Conservation (phyloP, 176 grass and related monocot genomes). For the Pharus latifolius region DNA sequence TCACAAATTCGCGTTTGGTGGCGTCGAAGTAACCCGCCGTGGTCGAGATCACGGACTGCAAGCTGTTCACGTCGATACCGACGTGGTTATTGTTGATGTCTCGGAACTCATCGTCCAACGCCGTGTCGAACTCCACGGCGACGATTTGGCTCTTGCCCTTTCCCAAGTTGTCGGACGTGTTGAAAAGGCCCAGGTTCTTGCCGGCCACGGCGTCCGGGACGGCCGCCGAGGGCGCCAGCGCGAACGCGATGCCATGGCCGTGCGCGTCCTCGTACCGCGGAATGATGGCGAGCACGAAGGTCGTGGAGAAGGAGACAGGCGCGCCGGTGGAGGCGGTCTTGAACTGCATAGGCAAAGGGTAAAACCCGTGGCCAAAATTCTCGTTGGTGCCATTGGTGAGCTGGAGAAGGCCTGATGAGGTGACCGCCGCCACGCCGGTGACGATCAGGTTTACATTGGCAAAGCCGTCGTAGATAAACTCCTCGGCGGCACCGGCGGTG, state of each 20-base stretch:
- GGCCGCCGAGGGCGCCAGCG: slow-evolving; percentile 18
- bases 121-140: slow-evolving; percentile 71
- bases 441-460: slow-evolving; percentile 1
- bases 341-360: slow-evolving; percentile 25
- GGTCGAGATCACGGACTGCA: background rate
- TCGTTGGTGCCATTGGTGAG: slow-evolving; percentile 45
- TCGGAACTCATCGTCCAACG: slow-evolving; percentile 1
- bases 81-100: slow-evolving; percentile 61
- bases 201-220: slow-evolving; percentile 14
- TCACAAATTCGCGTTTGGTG: no score
- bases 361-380: slow-evolving; percentile 39
- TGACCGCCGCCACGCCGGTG: slow-evolving; percentile 18
- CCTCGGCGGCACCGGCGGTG: background rate
- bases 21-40: background rate
- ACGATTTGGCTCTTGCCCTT: slow-evolving; percentile 8
- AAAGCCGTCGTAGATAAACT: slow-evolving; percentile 39
- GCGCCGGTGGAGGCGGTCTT: slow-evolving; percentile 17
- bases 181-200: slow-evolving; percentile 44
- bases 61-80: slow-evolving; percentile 44
- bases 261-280: slow-evolving; percentile 30
- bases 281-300: slow-evolving; percentile 44
- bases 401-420: slow-evolving; percentile 19
- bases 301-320: slow-evolving; percentile 54
- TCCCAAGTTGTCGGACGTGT: slow-evolving; percentile 6
- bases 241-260: slow-evolving; percentile 62